Evolutionary conservation across 768 basidiomycete genomes (phyloP), one percentile per base, ranked within the genome.

Genomic region (Trametes cinnabarina): DNA sequence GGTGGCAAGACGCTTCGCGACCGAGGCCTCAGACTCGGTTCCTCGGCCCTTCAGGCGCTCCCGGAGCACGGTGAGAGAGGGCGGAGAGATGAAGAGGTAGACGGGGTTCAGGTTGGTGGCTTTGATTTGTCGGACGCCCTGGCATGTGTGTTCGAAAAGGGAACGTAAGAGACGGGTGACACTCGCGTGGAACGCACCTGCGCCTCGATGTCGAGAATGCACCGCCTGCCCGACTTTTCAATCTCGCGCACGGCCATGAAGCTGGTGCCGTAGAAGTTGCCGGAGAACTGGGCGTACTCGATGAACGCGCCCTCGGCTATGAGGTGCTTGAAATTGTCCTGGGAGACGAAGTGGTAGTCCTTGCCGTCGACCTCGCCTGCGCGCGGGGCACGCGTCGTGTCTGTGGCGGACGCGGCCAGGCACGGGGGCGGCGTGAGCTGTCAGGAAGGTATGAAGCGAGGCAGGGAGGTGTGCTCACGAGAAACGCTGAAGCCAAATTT

Each of bases 91-190:
- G 75, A 98, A 98, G 62, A 95, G 81, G 72, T 88, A 97, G 61
- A 97, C 80, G 15, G 95, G 91, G 68, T 91, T 82, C 34, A 98
- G 76, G 52, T 81, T 72, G 26, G 92, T 92, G 51, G 82, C 76
- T 70, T 95, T 97, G 68, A 98, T 88, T 73, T 95, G 91, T 57
- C 85, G 88, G 59, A 98, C 92, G 48, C 96, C 96, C 92, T 95
- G 72, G 34, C 51, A 57, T 51, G 43, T 47, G 46, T 54, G 55
- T 63, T 65, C 52, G 60, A 58, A 52, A n/a, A 57, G 57, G 51
- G 30, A 56, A 51, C 30, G 30, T 32, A 34, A 39, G 44, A 48
- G 47, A 34, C 32, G 30, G 10, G 54, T 26, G 35, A 28, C 40
- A 35, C 37, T 57, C 40, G 37, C 54, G 22, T 51, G 30, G 19